These are phyloP conservation scores for Fusarium verrucosum DNA, from an alignment of 2,329 filamentous ascomycete species.

Conservation along the genomic window DNA sequence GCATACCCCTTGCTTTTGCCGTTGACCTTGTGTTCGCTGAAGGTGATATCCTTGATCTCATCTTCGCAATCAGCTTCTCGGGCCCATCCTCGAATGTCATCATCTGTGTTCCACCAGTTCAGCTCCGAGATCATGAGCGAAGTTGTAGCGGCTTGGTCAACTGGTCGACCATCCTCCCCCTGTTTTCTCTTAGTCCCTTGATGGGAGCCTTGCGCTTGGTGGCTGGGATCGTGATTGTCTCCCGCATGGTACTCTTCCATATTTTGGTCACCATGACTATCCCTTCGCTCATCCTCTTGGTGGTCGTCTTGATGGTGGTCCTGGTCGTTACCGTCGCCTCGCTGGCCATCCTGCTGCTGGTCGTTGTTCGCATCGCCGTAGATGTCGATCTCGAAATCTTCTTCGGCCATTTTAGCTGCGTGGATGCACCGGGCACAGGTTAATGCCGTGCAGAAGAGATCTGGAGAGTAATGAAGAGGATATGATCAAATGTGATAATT, in stretches of 20 bases:
- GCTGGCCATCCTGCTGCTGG: constrained; percentile 52
- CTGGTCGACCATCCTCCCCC: constrained; percentile 65
- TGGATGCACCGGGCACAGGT: constrained; percentile 25
- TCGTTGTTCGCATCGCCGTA: constrained; percentile 69
- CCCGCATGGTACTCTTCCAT: constrained; percentile 53
- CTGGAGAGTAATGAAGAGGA: constrained; percentile 13
- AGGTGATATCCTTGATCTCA: constrained; percentile 91
- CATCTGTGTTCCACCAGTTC: constrained; percentile 97
- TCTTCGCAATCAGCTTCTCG: constrained; percentile 81
- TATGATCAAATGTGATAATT: constrained; percentile 42
- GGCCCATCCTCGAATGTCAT: constrained; percentile 90
- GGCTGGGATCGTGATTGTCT: constrained; percentile 52
- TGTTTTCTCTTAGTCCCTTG: constrained; percentile 70
- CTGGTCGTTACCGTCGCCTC: constrained; percentile 42
- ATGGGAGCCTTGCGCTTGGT: constrained; percentile 49
- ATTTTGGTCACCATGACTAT: constrained; percentile 52
- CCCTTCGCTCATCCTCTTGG: constrained; percentile 38
- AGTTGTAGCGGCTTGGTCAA: constrained; percentile 68
- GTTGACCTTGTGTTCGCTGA: constrained; percentile 98
- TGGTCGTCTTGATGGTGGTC: constrained; percentile 44
- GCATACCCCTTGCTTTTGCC: constrained; percentile 95
- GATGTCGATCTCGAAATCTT: constrained; percentile 78
- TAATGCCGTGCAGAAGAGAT: constrained; percentile 21
- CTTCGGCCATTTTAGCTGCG: constrained; percentile 67
- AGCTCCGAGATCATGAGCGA: constrained; percentile 89